phyloP scores from a whole-genome alignment of 345 rosid genomes.

The Barbarea vulgaris region DNA sequence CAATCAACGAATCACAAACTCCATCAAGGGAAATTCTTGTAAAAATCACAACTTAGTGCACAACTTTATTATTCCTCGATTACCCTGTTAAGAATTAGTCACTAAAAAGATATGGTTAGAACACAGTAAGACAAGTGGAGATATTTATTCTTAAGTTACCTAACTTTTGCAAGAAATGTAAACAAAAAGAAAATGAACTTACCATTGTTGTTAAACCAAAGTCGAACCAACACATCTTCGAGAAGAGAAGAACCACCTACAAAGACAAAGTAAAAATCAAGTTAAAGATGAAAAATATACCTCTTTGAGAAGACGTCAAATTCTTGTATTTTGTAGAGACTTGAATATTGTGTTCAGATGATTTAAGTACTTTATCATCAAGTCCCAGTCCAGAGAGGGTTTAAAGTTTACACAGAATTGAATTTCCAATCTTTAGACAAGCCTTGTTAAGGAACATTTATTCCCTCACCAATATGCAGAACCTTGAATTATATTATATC shows the following conservation, averaged over 20 bases:
- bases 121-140: neutral
- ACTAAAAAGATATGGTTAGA: neutral
- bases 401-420: neutral
- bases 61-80: neutral
- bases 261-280: neutral
- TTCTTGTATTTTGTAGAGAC: neutral
- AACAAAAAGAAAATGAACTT: neutral
- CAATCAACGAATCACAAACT: neutral
- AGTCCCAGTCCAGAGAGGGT: neutral
- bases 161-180: neutral
- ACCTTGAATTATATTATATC: neutral
- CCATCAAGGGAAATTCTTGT: neutral
- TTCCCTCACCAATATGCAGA: neutral
- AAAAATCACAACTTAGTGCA: neutral
- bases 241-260: neutral
- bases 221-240: too few species aligned
- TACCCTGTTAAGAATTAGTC: neutral
- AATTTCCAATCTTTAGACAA: neutral
- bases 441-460: neutral
- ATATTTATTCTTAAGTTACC: neutral
- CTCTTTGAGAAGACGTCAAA: neutral
- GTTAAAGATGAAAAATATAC: neutral
- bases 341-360: neutral
- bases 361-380: neutral
- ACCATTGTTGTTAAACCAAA: neutral